Percentiles rank a stretch among this genome's conserved stretches.
Conservation (phyloP, 1,284 basidiomycete species). For the Trametes sp. region DNA sequence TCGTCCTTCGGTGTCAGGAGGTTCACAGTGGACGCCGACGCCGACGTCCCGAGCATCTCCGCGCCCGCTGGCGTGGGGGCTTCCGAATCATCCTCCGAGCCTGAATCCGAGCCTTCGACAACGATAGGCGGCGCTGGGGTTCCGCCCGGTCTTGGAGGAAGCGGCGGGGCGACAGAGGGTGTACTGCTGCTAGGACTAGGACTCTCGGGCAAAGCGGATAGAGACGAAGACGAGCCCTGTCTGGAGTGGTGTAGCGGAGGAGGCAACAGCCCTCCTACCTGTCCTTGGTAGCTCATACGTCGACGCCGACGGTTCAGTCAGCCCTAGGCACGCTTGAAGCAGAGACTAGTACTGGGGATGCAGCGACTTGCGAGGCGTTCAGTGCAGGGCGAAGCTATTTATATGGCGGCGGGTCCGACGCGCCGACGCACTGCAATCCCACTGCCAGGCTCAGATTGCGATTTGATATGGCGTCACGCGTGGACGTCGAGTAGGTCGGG, state of each 20-base stretch:
- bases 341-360: too few species aligned
- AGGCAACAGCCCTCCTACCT: constrained; percentile 8
- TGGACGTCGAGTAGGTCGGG: too few species aligned
- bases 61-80: background rate
- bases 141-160: constrained; percentile 12
- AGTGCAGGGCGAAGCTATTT: background rate
- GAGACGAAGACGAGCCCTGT: background rate
- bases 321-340: too few species aligned
- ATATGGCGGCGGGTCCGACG: background rate
- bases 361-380: too few species aligned
- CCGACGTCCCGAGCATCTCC: background rate
- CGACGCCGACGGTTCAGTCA: too few species aligned
- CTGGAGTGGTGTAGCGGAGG: background rate
- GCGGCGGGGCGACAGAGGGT: constrained; percentile 4
- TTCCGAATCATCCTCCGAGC: constrained; percentile 10
- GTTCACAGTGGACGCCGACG: constrained; percentile 8
- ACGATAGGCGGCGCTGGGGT: background rate
- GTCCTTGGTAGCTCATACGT: constrained; percentile 12
- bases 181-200: background rate
- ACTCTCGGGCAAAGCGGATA: background rate
- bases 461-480: too few species aligned
- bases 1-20: constrained; percentile 27
- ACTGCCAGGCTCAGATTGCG: background rate
- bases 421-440: background rate
- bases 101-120: background rate